A percentile compares a stretch with the other conserved stretches of the same genome.
These are phyloP conservation scores for Yamadazyma olivae DNA, from an alignment of 805 yeast species.

Conservation along the genomic window DNA sequence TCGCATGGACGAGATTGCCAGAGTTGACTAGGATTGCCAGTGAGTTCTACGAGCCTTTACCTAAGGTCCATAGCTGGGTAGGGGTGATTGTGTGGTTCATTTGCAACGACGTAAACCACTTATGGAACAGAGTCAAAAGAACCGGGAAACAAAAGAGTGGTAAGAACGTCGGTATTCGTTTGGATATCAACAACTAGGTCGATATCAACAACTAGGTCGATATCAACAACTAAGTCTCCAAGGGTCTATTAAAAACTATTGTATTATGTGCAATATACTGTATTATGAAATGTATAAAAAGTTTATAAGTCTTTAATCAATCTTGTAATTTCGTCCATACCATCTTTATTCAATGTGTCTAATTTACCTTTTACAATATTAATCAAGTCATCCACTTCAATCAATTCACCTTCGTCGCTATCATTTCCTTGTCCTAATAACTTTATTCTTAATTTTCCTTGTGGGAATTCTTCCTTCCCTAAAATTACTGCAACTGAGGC, in stretches of 20 bases:
- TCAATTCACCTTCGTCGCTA: constrained; percentile 77
- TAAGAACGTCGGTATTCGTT: constrained; percentile 16
- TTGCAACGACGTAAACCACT: constrained; percentile 59
- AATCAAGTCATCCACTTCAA: constrained; percentile 61
- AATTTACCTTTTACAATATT: constrained; percentile 41
- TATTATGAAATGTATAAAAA: background rate
- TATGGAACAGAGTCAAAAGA: constrained; percentile 84
- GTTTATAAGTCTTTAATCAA: constrained; percentile 51
- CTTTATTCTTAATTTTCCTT: constrained; percentile 83
- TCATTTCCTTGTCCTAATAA: constrained; percentile 86
- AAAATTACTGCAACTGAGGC: constrained; percentile 87
- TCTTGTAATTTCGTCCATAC: constrained; percentile 63
- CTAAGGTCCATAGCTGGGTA: constrained; percentile 74
- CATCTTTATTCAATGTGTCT: constrained; percentile 41
- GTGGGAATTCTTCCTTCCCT: constrained; percentile 89
- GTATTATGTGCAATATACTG: no score
- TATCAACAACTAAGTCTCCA: constrained; percentile 2
- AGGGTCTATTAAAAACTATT: no score
- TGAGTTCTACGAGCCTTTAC: constrained; percentile 81
- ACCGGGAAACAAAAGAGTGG: constrained; percentile 37
- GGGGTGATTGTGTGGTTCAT: constrained; percentile 73
- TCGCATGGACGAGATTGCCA: constrained; percentile 84
- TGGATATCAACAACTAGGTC: constrained; percentile 7
- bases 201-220: constrained; percentile 4
- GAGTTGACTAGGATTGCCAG: constrained; percentile 61